phyloP scores from a whole-genome alignment of 2,329 filamentous ascomycete species.

The Helicocarpus griseus region DNA sequence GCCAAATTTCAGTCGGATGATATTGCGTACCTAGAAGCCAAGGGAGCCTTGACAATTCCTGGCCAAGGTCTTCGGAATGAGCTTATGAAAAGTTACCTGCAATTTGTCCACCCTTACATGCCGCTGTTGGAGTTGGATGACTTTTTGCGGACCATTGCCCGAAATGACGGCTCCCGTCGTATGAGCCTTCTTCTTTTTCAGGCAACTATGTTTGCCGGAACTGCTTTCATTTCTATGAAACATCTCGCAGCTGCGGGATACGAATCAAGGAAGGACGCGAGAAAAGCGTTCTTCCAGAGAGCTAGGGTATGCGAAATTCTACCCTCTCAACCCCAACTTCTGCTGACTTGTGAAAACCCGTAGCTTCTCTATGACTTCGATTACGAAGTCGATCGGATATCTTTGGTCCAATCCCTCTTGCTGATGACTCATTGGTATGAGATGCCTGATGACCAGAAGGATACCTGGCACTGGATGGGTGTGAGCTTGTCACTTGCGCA shows the following conservation, averaged over 20 bases:
- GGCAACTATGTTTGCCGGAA: constrained; percentile 87
- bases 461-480: constrained; percentile 99
- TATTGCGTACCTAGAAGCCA: constrained; percentile 69
- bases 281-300: constrained; percentile 82
- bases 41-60: constrained; percentile 75
- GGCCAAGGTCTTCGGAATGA: constrained; percentile 62
- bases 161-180: constrained; percentile 58
- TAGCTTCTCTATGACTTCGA: constrained; percentile 89
- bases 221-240: constrained; percentile 76
- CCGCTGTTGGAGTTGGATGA: constrained; percentile 64
- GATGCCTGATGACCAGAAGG: constrained; percentile 91
- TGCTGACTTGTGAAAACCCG: constrained; percentile 11
- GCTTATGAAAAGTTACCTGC: constrained; percentile 69
- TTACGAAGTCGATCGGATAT: constrained; percentile 81
- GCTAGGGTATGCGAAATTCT: constrained; percentile 54
- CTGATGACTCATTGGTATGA: constrained; percentile 98
- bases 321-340: not conserved
- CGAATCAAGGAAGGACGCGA: constrained; percentile 64
- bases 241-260: constrained; percentile 70
- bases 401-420: constrained; percentile 77
- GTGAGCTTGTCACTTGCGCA: constrained; percentile 87
- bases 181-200: constrained; percentile 85
- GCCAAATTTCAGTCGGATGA: constrained; percentile 69
- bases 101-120: constrained; percentile 93
- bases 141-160: constrained; percentile 48